Conservation (phyloP, 2,329 filamentous ascomycete genomes). For the Beauveria scarabaeidicola region DNA sequence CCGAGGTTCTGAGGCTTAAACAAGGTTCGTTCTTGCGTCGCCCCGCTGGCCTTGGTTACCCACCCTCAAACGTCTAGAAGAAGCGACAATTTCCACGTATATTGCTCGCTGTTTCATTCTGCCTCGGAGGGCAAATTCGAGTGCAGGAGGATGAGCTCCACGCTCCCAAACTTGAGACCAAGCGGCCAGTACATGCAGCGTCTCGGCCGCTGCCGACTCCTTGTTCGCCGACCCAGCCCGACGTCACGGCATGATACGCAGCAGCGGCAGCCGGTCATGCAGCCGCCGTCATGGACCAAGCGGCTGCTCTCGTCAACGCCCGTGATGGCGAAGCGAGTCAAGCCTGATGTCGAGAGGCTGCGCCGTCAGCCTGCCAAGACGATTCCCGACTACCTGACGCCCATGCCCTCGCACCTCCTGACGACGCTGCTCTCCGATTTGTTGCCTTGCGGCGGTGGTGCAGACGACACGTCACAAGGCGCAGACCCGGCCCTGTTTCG, state of each 20-base stretch:
- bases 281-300: background rate
- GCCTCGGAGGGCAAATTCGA: too few relatives aligned
- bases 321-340: background rate
- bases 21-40: background rate
- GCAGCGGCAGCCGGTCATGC: background rate
- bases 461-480: background rate
- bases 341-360: conserved; percentile 16
- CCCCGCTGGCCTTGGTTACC: background rate
- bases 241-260: background rate
- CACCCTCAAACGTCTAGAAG: background rate
- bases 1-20: background rate
- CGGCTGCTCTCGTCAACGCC: background rate
- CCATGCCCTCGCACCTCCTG: conserved; percentile 58
- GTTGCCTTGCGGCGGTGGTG: background rate
- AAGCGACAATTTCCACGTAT: background rate
- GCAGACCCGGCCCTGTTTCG: background rate
- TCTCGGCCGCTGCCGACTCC: background rate
- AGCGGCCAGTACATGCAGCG: background rate
- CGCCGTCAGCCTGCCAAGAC: conserved; percentile 24
- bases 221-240: background rate
- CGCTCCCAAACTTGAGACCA: background rate
- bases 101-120: too few relatives aligned
- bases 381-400: conserved; percentile 40
- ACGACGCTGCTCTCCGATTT: conserved; percentile 51
- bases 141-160: background rate